A percentile compares a stretch with the other conserved stretches of the same genome.
phyloP scores from a whole-genome alignment of 169 alveolate genomes.

The Toxoplasma gondii region DNA sequence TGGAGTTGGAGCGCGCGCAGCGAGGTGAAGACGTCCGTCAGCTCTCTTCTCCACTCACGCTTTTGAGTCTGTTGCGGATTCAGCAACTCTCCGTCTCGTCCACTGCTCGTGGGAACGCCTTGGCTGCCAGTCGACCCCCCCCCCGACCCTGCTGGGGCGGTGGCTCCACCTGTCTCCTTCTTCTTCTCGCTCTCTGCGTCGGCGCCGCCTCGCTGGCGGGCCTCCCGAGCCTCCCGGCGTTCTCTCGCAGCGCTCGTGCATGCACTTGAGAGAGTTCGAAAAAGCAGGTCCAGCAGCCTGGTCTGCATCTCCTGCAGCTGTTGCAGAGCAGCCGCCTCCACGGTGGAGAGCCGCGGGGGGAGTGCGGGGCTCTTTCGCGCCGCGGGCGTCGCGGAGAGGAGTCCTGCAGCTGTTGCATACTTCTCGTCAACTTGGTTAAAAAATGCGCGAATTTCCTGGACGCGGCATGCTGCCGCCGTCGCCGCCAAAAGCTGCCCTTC shows the following conservation, averaged over 20 bases:
- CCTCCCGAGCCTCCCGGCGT: not conserved
- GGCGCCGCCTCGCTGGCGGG: not conserved
- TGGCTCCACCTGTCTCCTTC: not conserved
- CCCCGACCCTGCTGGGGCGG: not conserved
- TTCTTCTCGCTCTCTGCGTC: not conserved
- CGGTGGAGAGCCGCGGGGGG: constrained; percentile 9
- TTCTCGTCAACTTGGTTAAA: not conserved
- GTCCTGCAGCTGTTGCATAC: not conserved
- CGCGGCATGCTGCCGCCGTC: not conserved
- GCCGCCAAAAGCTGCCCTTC: not conserved
- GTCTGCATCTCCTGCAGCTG: constrained; percentile 31
- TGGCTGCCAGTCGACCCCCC: too few relatives aligned
- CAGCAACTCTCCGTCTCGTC: not conserved
- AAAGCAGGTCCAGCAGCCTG: not conserved
- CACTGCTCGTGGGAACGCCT: too few relatives aligned
- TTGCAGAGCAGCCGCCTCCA: constrained; percentile 16
- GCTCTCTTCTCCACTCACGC: not conserved
- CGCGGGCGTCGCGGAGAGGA: not conserved
- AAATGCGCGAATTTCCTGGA: not conserved
- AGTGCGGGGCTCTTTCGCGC: not conserved
- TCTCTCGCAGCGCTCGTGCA: not conserved
- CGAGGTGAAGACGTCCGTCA: not conserved
- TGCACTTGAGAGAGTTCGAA: not conserved
- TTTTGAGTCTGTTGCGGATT: not conserved
- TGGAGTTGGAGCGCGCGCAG: constrained; percentile 2